Evolutionary conservation across 23 red algal species (phyloP).

Genomic region (Cyanidiococcus yangmingshanensis): DNA sequence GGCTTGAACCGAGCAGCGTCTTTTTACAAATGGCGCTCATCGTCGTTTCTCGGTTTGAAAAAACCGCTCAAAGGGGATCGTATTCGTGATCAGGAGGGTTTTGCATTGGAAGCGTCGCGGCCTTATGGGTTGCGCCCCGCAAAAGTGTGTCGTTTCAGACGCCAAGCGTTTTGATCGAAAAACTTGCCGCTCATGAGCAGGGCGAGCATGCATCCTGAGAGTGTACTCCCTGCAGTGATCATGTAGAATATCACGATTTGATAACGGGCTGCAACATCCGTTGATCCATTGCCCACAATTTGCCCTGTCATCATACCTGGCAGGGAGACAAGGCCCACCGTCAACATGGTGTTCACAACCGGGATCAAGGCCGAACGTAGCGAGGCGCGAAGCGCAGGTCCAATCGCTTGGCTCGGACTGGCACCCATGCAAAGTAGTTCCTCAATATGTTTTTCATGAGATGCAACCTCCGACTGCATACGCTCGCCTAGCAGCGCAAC

Average conservation of each 20-base stretch:
- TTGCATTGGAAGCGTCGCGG: too few relatives aligned
- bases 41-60: too few relatives aligned
- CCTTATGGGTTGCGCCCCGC: too few relatives aligned
- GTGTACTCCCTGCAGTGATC: constrained; percentile 16
- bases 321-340: constrained; percentile 65
- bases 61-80: too few relatives aligned
- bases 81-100: too few relatives aligned
- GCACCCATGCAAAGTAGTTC: constrained; percentile 53
- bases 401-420: constrained; percentile 49
- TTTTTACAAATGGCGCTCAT: too few relatives aligned
- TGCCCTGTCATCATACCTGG: constrained; percentile 72
- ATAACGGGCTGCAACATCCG: constrained; percentile 31
- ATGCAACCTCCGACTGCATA: constrained; percentile 9
- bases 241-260: constrained; percentile 41
- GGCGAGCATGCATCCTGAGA: background rate
- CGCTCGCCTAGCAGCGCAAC: constrained; percentile 21
- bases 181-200: constrained; percentile 9
- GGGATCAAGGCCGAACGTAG: constrained; percentile 46
- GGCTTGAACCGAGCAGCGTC: too few relatives aligned
- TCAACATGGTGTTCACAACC: constrained; percentile 58
- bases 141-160: background rate
- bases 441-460: constrained; percentile 40
- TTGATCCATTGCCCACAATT: constrained; percentile 27
- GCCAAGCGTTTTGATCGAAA: constrained; percentile 5
- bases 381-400: constrained; percentile 33